phyloP scores from a whole-genome alignment of 805 yeast genomes.

The Yarrowia sp. region DNA sequence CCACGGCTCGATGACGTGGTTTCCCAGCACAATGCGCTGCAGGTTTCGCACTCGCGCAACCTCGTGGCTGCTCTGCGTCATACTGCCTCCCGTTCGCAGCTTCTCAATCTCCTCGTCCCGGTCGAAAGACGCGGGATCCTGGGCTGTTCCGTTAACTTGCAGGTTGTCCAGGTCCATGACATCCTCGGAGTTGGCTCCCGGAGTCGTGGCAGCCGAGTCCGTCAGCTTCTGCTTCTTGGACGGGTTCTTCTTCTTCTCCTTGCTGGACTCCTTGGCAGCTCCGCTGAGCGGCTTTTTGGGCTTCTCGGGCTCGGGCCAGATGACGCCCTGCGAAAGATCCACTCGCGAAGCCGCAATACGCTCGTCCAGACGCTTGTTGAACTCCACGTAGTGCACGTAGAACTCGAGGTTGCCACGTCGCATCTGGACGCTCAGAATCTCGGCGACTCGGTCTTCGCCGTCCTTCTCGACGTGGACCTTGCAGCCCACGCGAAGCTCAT shows the following conservation, averaged over 20 bases:
- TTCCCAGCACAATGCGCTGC: constrained; percentile 75
- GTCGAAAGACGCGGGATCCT: constrained; percentile 66
- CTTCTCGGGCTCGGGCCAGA: constrained; percentile 62
- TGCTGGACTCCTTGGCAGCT: constrained; percentile 35
- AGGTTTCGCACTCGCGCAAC: constrained; percentile 89
- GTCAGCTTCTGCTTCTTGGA: constrained; percentile 31
- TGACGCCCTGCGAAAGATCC: constrained; percentile 66
- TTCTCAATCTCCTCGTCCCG: constrained; percentile 92
- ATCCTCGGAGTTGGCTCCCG: constrained; percentile 45
- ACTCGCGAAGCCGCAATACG: constrained; percentile 79
- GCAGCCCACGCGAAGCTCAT: constrained; percentile 52
- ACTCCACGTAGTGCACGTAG: constrained; percentile 92
- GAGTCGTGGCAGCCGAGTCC: constrained; percentile 30
- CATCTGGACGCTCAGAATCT: constrained; percentile 70
- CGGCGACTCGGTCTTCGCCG: constrained; percentile 76
- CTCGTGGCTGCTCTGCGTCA: constrained; percentile 84
- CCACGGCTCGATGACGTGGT: constrained; percentile 96
- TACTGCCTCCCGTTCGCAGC: constrained; percentile 91
- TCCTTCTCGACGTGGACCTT: constrained; percentile 81
- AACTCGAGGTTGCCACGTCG: constrained; percentile 76
- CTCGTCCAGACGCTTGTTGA: constrained; percentile 94
- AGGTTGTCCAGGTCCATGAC: constrained; percentile 81
- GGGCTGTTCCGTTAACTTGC: constrained; percentile 69
- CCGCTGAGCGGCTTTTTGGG: constrained; percentile 43
- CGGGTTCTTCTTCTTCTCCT: constrained; percentile 32